Conservation (phyloP, 2,329 filamentous ascomycete genomes). For the Hirsutella rhossiliensis region DNA sequence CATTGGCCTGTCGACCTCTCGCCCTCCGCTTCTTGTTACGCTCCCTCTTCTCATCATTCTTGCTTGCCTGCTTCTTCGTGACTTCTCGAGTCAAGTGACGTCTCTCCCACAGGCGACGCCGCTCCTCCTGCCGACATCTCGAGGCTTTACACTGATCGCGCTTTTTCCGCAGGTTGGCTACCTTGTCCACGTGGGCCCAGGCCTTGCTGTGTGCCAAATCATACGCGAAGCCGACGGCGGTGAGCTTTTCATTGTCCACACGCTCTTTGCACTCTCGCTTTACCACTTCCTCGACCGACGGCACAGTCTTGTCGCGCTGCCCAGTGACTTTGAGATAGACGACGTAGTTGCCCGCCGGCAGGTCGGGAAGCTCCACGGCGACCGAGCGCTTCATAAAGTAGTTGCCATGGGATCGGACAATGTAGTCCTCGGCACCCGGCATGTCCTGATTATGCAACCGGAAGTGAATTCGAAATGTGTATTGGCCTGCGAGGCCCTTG, state of each 20-base stretch:
- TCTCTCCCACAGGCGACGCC: constrained; percentile 36
- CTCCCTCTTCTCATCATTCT: constrained; percentile 24
- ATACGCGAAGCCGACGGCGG: constrained; percentile 45
- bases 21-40: constrained; percentile 11
- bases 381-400: constrained; percentile 47
- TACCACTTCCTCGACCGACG: constrained; percentile 44
- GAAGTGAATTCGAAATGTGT: constrained; percentile 37
- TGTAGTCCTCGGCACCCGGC: constrained; percentile 42
- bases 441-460: constrained; percentile 35
- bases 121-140: constrained; percentile 29
- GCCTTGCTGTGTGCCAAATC: constrained; percentile 50
- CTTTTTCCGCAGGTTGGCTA: constrained; percentile 35
- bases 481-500: constrained; percentile 47
- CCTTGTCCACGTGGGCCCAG: constrained; percentile 35
- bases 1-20: constrained; percentile 8
- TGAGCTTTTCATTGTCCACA: constrained; percentile 43
- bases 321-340: constrained; percentile 45
- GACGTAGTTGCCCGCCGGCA: constrained; percentile 43
- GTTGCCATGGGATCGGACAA: constrained; percentile 46
- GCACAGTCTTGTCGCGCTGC: constrained; percentile 26
- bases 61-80: constrained; percentile 27
- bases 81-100: constrained; percentile 30
- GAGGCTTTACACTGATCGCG: constrained; percentile 37
- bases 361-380: constrained; percentile 42
- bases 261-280: constrained; percentile 35